A percentile compares a stretch with the other conserved stretches of the same genome.
phyloP scores from a whole-genome alignment of 495 filamentous ascomycete species.

The Penicillium fimorum region DNA sequence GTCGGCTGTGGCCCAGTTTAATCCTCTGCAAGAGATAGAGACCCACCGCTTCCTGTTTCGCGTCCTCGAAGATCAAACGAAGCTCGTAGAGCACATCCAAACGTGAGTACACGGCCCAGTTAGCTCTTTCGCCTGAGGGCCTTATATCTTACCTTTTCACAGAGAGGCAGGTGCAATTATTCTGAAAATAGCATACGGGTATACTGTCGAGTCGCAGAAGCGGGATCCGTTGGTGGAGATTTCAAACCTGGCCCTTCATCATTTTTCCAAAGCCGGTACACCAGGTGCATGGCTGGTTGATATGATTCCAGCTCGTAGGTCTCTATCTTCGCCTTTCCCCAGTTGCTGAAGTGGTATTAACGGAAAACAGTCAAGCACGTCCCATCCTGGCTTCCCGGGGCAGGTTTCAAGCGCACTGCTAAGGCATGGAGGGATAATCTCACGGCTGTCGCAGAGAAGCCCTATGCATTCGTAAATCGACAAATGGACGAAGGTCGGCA shows the following conservation, averaged over 20 bases:
- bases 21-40: conserved; percentile 40
- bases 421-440: too few relatives aligned
- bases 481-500: too few relatives aligned
- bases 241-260: conserved; percentile 34
- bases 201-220: conserved; percentile 41
- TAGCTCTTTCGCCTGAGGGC: too few relatives aligned
- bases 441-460: too few relatives aligned
- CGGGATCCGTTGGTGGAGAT: conserved; percentile 45
- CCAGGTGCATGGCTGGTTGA: conserved; percentile 48
- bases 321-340: too few relatives aligned
- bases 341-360: too few relatives aligned
- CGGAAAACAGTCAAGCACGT: too few relatives aligned
- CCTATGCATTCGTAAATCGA: too few relatives aligned
- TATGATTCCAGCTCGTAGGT: conserved; percentile 26
- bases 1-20: conserved; percentile 31
- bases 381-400: too few relatives aligned
- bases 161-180: conserved; percentile 44
- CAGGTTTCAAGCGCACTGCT: too few relatives aligned
- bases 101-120: conserved; percentile 26
- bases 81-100: conserved; percentile 39
- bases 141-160: neutral
- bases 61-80: conserved; percentile 35
- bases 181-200: conserved; percentile 50
- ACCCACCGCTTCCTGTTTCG: conserved; percentile 41
- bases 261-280: conserved; percentile 36